phyloP scores from a whole-genome alignment of 176 grass and related monocot genomes.

The maize (Zea mays) region Zm-B73-REFERENCE-NAM-5.0 NC_050097.1:34400501-34401000 shows the following conservation, averaged over 20 bases:
- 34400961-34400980: no score
- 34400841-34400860: no score
- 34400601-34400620: conserved; percentile 17
- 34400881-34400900: no score
- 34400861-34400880: no score
- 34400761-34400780: not conserved
- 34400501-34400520: not conserved
- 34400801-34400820: no score
- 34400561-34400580: conserved; percentile 3
- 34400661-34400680: conserved; percentile 15
- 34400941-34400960: no score
- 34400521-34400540: not conserved
- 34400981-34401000: no score
- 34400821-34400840: no score
- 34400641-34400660: conserved; percentile 18
- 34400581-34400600: not conserved
- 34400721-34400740: conserved; percentile 6
- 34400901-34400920: no score
- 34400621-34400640: conserved; percentile 12
- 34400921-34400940: no score
- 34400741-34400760: not conserved
- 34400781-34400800: not conserved
- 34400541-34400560: conserved; percentile 40
- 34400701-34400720: not conserved
- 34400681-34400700: conserved; percentile 30